phyloP scores from a whole-genome alignment of 1,284 basidiomycete species.

The Marasmius fiardii region DNA sequence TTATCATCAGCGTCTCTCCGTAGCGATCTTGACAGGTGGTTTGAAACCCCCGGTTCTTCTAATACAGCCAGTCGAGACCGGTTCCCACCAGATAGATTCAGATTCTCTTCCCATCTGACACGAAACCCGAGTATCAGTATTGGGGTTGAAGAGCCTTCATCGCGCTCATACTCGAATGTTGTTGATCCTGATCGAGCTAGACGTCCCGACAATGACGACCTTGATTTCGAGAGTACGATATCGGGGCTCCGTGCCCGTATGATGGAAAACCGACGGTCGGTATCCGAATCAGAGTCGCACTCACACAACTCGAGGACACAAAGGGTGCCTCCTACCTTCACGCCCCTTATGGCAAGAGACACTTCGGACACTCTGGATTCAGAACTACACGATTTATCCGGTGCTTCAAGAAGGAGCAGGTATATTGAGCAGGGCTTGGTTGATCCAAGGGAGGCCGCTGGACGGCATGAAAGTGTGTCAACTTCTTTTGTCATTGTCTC shows the following conservation, averaged over 20 bases:
- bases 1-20: neutral
- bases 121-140: neutral
- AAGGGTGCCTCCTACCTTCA: neutral
- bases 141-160: neutral
- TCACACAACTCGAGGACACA: too few relatives aligned
- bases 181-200: neutral
- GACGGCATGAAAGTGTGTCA: constrained; percentile 8
- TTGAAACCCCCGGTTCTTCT: constrained; percentile 5
- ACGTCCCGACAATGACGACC: neutral
- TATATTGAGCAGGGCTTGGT: constrained; percentile 9
- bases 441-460: constrained; percentile 6
- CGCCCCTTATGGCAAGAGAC: neutral
- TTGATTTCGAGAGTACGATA: neutral
- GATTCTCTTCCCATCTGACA: neutral
- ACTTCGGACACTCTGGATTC: neutral
- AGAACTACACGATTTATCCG: neutral
- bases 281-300: neutral
- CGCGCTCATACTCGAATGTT: neutral
- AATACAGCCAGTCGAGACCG: neutral
- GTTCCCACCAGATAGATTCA: neutral
- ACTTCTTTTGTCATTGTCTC: neutral
- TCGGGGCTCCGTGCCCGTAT: neutral
- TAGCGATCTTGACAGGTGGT: constrained; percentile 11
- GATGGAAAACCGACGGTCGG: neutral
- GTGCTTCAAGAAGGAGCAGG: neutral